phyloP scores from a whole-genome alignment of 768 basidiomycete genomes.

The Kwoniella pini region DNA sequence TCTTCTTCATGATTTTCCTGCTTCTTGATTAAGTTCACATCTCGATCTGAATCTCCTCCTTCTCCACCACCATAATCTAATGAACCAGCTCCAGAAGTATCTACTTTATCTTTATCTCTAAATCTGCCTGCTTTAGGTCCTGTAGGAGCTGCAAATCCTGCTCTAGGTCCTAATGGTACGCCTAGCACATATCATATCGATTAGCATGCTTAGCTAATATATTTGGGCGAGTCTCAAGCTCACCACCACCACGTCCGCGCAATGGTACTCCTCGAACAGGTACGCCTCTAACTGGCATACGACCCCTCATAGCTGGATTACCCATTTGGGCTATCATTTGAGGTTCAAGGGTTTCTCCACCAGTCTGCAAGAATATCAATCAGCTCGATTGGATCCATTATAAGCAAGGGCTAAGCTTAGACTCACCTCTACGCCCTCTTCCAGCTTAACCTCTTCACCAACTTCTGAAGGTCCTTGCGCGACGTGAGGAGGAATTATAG shows the following conservation, averaged over 20 bases:
- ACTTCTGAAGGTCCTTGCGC: neutral
- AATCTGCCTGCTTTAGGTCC: constrained; percentile 52
- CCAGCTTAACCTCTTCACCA: constrained; percentile 37
- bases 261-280: constrained; percentile 27
- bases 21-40: too few relatives aligned
- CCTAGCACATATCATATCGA: neutral
- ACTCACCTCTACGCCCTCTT: constrained; percentile 33
- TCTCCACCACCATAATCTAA: constrained; percentile 41
- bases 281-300: constrained; percentile 30
- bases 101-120: constrained; percentile 47
- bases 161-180: constrained; percentile 40
- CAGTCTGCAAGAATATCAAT: neutral
- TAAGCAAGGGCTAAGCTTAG: neutral
- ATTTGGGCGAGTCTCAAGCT: too few relatives aligned
- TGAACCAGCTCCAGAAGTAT: constrained; percentile 22
- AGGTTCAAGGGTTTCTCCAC: constrained; percentile 10
- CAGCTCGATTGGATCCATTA: neutral
- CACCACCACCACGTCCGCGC: constrained; percentile 43
- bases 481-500: constrained; percentile 8
- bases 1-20: too few relatives aligned
- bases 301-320: constrained; percentile 14
- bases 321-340: constrained; percentile 4
- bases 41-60: constrained; percentile 7
- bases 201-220: neutral
- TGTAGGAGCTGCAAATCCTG: constrained; percentile 33